These are phyloP conservation scores for Russula brevipes DNA, from an alignment of 768 basidiomycete genomes.

Conservation along the genomic window DNA sequence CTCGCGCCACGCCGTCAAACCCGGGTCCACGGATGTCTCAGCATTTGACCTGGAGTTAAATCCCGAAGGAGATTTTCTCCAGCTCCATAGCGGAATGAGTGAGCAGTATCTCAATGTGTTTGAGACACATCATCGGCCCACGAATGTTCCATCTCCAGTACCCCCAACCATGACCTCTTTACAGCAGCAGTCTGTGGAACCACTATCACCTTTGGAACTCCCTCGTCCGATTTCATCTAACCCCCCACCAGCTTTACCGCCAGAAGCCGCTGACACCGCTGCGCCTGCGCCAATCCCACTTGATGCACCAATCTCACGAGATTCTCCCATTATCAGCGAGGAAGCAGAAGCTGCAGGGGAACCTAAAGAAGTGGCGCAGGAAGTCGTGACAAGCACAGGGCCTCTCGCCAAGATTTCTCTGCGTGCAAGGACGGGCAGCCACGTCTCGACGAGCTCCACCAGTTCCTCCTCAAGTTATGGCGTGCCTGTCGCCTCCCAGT, in stretches of 20 bases:
- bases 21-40: slow-evolving; percentile 46
- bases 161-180: slow-evolving; percentile 18
- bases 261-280: not conserved
- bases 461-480: slow-evolving; percentile 27
- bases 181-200: slow-evolving; percentile 17
- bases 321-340: not conserved
- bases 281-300: not conserved
- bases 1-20: slow-evolving; percentile 32
- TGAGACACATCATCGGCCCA: slow-evolving; percentile 29
- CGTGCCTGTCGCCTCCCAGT: slow-evolving; percentile 17
- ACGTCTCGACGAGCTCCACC: slow-evolving; percentile 17
- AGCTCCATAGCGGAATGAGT: slow-evolving; percentile 51
- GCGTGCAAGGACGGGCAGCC: slow-evolving; percentile 4
- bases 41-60: slow-evolving; percentile 67
- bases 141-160: slow-evolving; percentile 14
- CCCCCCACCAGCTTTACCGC: not conserved
- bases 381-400: not conserved
- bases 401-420: slow-evolving; percentile 6
- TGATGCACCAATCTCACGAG: not conserved
- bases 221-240: not conserved
- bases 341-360: not conserved
- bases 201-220: slow-evolving; percentile 9
- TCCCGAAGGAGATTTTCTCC: slow-evolving; percentile 55
- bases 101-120: slow-evolving; percentile 62
- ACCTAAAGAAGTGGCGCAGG: not conserved